phyloP scores from a whole-genome alignment of 805 yeast species.

The Scheffersomyces coipomensis region DNA sequence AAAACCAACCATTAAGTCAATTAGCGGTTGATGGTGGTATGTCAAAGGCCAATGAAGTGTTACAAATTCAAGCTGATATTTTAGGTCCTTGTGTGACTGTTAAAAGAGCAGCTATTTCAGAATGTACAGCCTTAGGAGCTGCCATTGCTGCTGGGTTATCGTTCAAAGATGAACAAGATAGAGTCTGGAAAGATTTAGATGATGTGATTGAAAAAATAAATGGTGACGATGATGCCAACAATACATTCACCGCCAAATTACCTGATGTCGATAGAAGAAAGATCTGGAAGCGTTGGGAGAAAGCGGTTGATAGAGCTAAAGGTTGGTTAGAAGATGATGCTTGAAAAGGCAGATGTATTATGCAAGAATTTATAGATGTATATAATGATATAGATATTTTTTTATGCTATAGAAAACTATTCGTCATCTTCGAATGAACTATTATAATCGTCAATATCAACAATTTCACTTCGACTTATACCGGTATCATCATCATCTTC shows the following conservation, averaged over 20 bases:
- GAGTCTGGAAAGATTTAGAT: slow-evolving; percentile 73
- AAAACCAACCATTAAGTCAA: slow-evolving; percentile 44
- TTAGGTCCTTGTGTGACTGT: slow-evolving; percentile 85
- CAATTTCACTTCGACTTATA: slow-evolving; percentile 12
- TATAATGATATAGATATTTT: neutral
- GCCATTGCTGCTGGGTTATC: slow-evolving; percentile 92
- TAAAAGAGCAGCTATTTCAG: slow-evolving; percentile 75
- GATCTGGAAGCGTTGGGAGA: slow-evolving; percentile 77
- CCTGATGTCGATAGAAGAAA: slow-evolving; percentile 58
- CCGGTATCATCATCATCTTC: slow-evolving; percentile 9
- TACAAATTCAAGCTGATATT: slow-evolving; percentile 92
- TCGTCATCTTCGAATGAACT: slow-evolving; percentile 8
- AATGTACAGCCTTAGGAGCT: slow-evolving; percentile 94
- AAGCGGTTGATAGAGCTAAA: slow-evolving; percentile 74
- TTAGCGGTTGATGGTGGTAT: slow-evolving; percentile 93
- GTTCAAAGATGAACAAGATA: slow-evolving; percentile 44
- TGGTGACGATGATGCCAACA: slow-evolving; percentile 24
- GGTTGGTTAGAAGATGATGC: slow-evolving; percentile 67
- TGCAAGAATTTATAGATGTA: neutral
- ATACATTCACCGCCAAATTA: slow-evolving; percentile 41
- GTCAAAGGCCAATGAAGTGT: slow-evolving; percentile 86
- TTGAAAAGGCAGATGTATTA: slow-evolving; percentile 1
- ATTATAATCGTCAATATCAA: slow-evolving; percentile 27
- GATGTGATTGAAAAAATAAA: slow-evolving; percentile 54
- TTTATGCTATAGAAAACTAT: neutral